Evolutionary conservation across 768 basidiomycete genomes (phyloP).

Genomic region (Leccinum variicolor): DNA sequence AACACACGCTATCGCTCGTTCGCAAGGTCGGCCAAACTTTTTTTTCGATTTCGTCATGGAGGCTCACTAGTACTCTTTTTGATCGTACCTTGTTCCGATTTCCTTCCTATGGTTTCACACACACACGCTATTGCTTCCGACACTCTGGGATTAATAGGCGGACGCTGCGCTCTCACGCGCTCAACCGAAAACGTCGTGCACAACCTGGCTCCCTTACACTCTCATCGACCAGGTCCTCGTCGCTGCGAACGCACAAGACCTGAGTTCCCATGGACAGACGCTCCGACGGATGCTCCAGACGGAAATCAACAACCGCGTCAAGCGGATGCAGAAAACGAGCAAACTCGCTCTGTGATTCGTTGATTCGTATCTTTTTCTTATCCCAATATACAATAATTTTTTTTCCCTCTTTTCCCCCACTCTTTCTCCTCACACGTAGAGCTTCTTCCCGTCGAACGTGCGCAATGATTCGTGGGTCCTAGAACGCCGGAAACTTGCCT

Average conservation of each 20-base stretch:
- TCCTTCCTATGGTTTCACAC: background rate
- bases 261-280: constrained; percentile 39
- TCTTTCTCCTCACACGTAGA: background rate
- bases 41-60: background rate
- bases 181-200: constrained; percentile 50
- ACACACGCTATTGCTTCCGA: background rate
- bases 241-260: constrained; percentile 52
- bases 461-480: background rate
- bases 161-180: constrained; percentile 51
- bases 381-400: background rate
- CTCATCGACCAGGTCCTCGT: constrained; percentile 80
- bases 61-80: constrained; percentile 5
- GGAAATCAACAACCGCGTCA: constrained; percentile 61
- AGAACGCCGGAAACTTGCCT: background rate
- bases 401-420: background rate
- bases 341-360: constrained; percentile 29
- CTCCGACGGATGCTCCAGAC: constrained; percentile 51
- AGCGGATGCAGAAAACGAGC: constrained; percentile 66
- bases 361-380: background rate
- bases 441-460: background rate
- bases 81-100: background rate
- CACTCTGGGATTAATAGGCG: constrained; percentile 35
- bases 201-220: constrained; percentile 81
- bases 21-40: constrained; percentile 52
- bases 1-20: constrained; percentile 67